Base-by-base conservation (phyloP, 2,329 filamentous ascomycete genomes). In the Grosmannia clavigera region DNA sequence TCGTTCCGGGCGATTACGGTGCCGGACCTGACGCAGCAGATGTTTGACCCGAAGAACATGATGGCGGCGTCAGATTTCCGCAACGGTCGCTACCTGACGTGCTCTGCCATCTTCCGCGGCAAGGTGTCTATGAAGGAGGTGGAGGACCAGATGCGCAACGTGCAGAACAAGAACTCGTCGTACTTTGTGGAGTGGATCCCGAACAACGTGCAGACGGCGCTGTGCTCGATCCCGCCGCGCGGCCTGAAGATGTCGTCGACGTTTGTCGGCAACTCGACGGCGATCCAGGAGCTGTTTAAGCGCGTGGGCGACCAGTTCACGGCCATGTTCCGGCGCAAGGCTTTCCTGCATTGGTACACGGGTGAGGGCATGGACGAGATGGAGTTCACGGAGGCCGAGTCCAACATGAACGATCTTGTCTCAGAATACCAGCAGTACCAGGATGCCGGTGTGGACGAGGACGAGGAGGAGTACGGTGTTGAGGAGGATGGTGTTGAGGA, bases 21-120 rank as follows among this genome's bases (percentile, higher is more conserved):
- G 64, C 92, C 94, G 61, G 94, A 99, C 83, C 85, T 99, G 76
- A 97, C 94, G 71, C 94, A 99, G 83, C 94, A 99, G 79, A 97
- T 99, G 91, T 99, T 95, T 83, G 94, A 99, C 82, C 92, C 94
- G 72, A 99, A 97, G 91, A 99, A 99, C 87, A 99, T 99, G 92
- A 99, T 99, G 94, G 94, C 94, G 79, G 94, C 94, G 67, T 95
- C 92, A 66, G 94, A 99, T 82, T 99, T 99, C 91, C 90, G 94
- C 72, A 99, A 97, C 78, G 94, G 94, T 76, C 94, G 94, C 72
- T 99, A 99, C 84, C 86, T 99, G 73, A 99, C 94, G 69, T 99
- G 94, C 87, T 97, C 88, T 76, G 92, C 94, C 75, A 96, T 99
- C 79, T 99, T 99, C 90, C 94, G 94, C 78, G 94, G 94, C 73